Base-by-base conservation (phyloP, 768 basidiomycete species). In the Collybiopsis confluens region DNA sequence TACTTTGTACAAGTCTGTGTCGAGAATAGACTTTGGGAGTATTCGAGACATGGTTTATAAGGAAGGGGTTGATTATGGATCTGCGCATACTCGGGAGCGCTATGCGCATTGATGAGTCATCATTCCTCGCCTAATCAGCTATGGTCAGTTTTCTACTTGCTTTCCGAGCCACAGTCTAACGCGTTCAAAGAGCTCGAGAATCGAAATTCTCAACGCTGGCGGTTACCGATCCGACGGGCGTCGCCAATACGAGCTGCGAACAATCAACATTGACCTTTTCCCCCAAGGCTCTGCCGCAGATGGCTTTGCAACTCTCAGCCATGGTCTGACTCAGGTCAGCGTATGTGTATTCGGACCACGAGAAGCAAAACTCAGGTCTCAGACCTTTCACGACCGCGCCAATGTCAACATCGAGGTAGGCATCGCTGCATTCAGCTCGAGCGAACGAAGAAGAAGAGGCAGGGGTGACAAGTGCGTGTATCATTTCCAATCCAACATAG, bases 1-100 rank as follows among this genome's bases (percentile, higher is more conserved):
- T 49, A 86, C 92, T 81, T 96, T 98, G 82, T 98, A 98, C 27
- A 96, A 71, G 68, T 98, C 96, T 0, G 93, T 94, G 68, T 98
- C 96, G 42, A 98, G 78, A 48, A 98, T 73, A 15, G 92, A 94
- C 52, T 52, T 63, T 33, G 73, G 74, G 16, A 72, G 43, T 6
- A 65, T 64, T 26, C 13, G 23, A 48, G 46, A 28, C 27, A 48
- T 48, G 30, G 44, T 20, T 45, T 10, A 41, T 16, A 10, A 23
- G 3, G 20, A 40, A 6, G n/a, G n/a, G n/a, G n/a, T n/a, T n/a
- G n/a, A n/a, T n/a, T n/a, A n/a, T n/a, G n/a, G n/a, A n/a, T n/a
- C n/a, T n/a, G n/a, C n/a, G n/a, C n/a, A n/a, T n/a, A n/a, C n/a
- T n/a, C n/a, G n/a, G n/a, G n/a, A n/a, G n/a, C n/a, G n/a, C n/a